Evolutionary conservation across 106 monocot species (phyloP).

Genomic region (Dioscorea zingiberensis): DNA sequence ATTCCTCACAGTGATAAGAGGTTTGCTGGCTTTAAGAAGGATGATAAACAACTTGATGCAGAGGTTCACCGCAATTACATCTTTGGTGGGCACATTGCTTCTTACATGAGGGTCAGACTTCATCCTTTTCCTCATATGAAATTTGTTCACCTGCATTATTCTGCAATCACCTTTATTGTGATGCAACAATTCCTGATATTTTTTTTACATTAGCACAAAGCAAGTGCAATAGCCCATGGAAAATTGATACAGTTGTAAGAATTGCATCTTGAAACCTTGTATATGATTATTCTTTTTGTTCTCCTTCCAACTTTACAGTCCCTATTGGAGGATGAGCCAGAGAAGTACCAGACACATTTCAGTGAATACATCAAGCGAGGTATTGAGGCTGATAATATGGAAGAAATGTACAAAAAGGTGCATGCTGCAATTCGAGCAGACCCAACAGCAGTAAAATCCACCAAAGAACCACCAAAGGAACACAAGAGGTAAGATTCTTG

Average conservation of each 20-base stretch:
- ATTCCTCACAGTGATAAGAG: conserved; percentile 96
- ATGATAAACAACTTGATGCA: conserved; percentile 79
- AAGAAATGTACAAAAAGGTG: conserved; percentile 87
- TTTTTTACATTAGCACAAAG: no score
- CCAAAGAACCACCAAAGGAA: conserved; percentile 67
- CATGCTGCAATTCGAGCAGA: conserved; percentile 97
- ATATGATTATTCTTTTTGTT: neutral
- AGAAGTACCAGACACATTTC: conserved; percentile 82
- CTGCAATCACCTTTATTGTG: no score
- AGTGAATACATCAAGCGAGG: conserved; percentile 70
- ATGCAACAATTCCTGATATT: neutral
- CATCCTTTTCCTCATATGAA: no score
- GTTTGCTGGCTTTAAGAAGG: conserved; percentile 91
- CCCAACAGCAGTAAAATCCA: conserved; percentile 49
- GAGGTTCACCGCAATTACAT: conserved; percentile 90
- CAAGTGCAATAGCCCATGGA: neutral
- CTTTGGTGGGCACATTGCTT: conserved; percentile 83
- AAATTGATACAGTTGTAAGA: neutral
- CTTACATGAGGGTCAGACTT: conserved; percentile 71
- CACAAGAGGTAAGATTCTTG: conserved; percentile 59
- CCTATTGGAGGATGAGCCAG: conserved; percentile 82
- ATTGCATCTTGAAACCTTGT: neutral
- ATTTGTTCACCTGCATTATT: no score
- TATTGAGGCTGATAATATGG: conserved; percentile 59
- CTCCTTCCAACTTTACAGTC: conserved; percentile 17